Conservation (phyloP, 306 rosid species). For the Prunus armeniaca region DNA sequence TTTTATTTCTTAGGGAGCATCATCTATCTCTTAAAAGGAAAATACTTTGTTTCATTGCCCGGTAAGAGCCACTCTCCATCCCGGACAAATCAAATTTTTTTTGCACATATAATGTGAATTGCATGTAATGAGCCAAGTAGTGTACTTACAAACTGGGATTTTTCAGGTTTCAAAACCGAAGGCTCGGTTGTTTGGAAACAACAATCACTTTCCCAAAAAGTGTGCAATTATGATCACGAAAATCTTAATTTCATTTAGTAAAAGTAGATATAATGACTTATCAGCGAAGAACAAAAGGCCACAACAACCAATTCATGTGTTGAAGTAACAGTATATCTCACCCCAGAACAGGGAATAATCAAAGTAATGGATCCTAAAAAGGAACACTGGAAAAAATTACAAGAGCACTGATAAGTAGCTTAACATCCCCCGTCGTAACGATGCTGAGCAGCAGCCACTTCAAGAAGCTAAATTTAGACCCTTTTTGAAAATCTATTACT, state of each 20-base stretch:
- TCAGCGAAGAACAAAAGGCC: neutral
- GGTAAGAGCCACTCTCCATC: too few relatives aligned
- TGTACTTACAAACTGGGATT: too few relatives aligned
- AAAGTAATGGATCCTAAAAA: slow-evolving; percentile 8
- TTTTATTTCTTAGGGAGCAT: too few relatives aligned
- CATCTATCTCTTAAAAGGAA: too few relatives aligned
- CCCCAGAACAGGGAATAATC: slow-evolving; percentile 21
- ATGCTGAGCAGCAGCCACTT: slow-evolving; percentile 25
- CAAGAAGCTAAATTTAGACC: slow-evolving; percentile 13
- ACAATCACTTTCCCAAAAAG: too few relatives aligned
- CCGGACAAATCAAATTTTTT: too few relatives aligned
- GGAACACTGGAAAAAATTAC: slow-evolving; percentile 6
- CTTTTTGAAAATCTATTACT: slow-evolving; percentile 9
- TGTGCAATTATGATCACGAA: neutral
- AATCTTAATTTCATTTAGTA: neutral
- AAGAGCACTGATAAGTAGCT: neutral
- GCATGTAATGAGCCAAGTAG: too few relatives aligned
- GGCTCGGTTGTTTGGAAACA: too few relatives aligned
- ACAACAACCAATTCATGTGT: neutral
- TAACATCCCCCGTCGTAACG: slow-evolving; percentile 1
- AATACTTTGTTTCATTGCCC: too few relatives aligned
- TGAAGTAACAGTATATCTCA: slow-evolving; percentile 6
- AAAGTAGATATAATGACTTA: neutral
- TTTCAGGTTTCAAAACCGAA: too few relatives aligned
- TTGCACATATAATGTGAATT: too few relatives aligned